Conservation (phyloP, 306 rosid genomes). For the Quillaja saponaria region DNA sequence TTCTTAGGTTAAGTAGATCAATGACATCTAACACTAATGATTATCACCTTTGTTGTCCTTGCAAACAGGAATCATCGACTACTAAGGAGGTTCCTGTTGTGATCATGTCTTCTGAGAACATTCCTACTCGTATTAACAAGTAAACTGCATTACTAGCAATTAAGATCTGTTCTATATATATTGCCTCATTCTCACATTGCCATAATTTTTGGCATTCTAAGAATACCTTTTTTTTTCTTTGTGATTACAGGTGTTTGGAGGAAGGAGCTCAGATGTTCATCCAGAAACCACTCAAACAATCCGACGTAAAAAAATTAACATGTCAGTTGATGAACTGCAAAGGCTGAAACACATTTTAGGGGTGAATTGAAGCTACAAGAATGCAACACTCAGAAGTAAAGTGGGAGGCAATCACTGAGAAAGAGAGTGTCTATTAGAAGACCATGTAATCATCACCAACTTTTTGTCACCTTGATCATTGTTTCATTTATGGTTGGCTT, state of each 20-base stretch:
- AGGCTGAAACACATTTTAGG: slow-evolving; percentile 27
- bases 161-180: background rate
- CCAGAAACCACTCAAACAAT: slow-evolving; percentile 77
- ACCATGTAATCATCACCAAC: slow-evolving; percentile 13
- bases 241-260: slow-evolving; percentile 65
- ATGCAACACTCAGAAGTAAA: slow-evolving; percentile 20
- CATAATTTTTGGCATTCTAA: background rate
- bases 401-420: background rate
- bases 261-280: slow-evolving; percentile 98
- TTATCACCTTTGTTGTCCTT: background rate
- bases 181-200: background rate
- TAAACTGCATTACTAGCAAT: too few relatives aligned
- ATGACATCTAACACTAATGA: background rate
- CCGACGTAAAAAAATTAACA: slow-evolving; percentile 71
- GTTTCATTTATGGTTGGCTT: slow-evolving; percentile 2
- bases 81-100: slow-evolving; percentile 95
- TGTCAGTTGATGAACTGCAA: slow-evolving; percentile 68
- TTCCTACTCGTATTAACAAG: slow-evolving; percentile 80
- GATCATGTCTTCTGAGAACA: slow-evolving; percentile 87
- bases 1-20: background rate
- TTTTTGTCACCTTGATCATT: slow-evolving; percentile 23
- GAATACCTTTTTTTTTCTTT: background rate
- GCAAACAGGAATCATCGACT: slow-evolving; percentile 67
- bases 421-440: too few relatives aligned
- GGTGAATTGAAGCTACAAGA: slow-evolving; percentile 3